Percentiles rank a stretch among this genome's conserved stretches.
Conservation (phyloP, 208 protist genomes). For the Leishmania major region DNA sequence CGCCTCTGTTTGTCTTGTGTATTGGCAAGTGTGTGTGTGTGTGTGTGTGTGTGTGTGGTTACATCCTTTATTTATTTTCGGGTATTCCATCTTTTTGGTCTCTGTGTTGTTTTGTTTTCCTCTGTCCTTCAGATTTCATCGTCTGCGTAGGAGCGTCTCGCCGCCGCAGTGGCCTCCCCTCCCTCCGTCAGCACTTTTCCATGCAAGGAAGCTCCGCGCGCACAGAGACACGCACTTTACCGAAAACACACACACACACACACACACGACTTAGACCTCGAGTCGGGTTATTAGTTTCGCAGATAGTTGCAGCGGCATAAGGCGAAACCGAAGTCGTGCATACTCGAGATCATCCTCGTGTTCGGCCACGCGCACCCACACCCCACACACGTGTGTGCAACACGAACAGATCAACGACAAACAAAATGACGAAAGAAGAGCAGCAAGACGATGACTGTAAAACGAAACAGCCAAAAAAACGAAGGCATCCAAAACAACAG, state of each 20-base stretch:
- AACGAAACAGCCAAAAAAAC: not conserved
- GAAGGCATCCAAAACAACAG: not conserved
- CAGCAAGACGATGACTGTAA: not conserved
- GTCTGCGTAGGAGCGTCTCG: not conserved
- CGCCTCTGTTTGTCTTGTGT: not conserved
- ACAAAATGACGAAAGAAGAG: not conserved
- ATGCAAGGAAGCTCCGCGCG: not conserved
- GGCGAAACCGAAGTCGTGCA: not conserved
- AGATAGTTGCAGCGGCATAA: not conserved
- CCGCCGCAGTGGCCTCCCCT: not conserved
- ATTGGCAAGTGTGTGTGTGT: constrained; percentile 9
- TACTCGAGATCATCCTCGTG: no score
- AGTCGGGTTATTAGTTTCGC: not conserved
- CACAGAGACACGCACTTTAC: not conserved
- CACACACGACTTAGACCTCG: not conserved
- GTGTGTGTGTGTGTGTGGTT: not conserved
- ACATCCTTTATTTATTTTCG: constrained; percentile 1
- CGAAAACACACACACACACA: not conserved
- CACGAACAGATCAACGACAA: no score
- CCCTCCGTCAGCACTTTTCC: not conserved
- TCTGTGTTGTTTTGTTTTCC: not conserved
- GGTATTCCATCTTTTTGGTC: not conserved
- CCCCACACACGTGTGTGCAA: no score
- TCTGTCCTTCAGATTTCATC: not conserved
- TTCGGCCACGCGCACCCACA: no score